These are phyloP conservation scores for Backusella tuberculispora DNA, from an alignment of 192 early-diverging fungal genomes.

Conservation along the genomic window DNA sequence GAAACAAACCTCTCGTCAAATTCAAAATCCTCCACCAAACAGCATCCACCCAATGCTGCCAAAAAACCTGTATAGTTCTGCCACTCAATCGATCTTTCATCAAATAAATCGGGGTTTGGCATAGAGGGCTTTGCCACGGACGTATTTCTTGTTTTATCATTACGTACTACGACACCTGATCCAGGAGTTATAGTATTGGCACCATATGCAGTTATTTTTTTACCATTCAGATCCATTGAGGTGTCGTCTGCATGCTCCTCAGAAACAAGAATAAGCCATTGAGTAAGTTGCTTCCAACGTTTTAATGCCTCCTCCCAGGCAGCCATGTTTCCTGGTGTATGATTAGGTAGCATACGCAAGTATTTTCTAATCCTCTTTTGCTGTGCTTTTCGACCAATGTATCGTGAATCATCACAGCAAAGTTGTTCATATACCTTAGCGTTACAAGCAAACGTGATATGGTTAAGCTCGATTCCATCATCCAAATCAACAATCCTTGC, in stretches of 20 bases:
- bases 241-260: conserved; percentile 25
- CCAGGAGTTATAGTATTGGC: neutral
- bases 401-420: neutral
- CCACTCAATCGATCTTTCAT: conserved; percentile 55
- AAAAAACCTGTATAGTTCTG: conserved; percentile 82
- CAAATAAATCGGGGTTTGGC: conserved; percentile 13
- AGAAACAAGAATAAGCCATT: neutral
- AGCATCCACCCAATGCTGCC: conserved; percentile 74
- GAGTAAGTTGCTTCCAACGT: conserved; percentile 66
- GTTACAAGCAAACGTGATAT: conserved; percentile 64
- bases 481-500: conserved; percentile 64
- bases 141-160: conserved; percentile 4
- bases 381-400: conserved; percentile 62
- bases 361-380: conserved; percentile 73
- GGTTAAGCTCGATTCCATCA: conserved; percentile 33
- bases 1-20: neutral
- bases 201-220: neutral
- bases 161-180: neutral
- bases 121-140: neutral
- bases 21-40: conserved; percentile 32
- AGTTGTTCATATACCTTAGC: conserved; percentile 67
- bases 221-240: neutral
- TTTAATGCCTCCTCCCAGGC: conserved; percentile 83
- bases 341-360: conserved; percentile 59
- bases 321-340: conserved; percentile 72